Base-by-base conservation (phyloP, 2,329 filamentous ascomycete species). In the Cercospora canescens region DNA sequence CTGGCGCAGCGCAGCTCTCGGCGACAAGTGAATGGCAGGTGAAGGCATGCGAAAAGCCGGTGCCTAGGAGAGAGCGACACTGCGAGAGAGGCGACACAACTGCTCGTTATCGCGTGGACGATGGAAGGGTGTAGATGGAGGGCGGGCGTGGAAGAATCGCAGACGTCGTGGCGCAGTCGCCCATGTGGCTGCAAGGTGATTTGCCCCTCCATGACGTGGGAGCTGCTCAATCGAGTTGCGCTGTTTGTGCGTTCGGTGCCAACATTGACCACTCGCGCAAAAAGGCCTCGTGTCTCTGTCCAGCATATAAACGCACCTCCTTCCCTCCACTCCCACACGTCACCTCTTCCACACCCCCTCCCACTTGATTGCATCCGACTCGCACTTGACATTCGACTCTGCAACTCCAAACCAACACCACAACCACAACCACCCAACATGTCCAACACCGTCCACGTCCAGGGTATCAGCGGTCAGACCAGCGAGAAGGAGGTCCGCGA, bases 401-500 rank as follows among this genome's bases (percentile, higher is more conserved):
- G 32, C 32, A 35, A 28, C 54, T 35, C 30, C 48, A 59, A 35
- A 41, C n/a, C 35, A 50, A 61, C 41, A 28, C 14, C 54, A 6
- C 12, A n/a, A n/a, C 28, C 32, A 63, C 32, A 16, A 60, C 39
- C 39, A 55, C 35, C 18, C 65, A 81, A 52, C 70, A 85, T 85
- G 83, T 79, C 83, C 67, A 86, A 82, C 74, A 94, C 91, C 59
- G 92, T 97, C 70, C 84, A 94, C 82, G 94, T 98, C 76, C 91
- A 91, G 82, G 94, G 95, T 83, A 97, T 99, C 82, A 89, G 91
- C 73, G 79, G 84, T 55, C 82, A 89, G 78, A 97, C 94, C 64
- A 88, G 87, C 72, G 93, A 99, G 81, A 90, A 94, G 82, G 93
- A 98, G 81, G 89, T 99, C 75, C 89, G 88, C 77, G 94, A 97